Base-by-base conservation (phyloP, 352 stramenopile genomes). In the Globisporangium spinosum region DNA sequence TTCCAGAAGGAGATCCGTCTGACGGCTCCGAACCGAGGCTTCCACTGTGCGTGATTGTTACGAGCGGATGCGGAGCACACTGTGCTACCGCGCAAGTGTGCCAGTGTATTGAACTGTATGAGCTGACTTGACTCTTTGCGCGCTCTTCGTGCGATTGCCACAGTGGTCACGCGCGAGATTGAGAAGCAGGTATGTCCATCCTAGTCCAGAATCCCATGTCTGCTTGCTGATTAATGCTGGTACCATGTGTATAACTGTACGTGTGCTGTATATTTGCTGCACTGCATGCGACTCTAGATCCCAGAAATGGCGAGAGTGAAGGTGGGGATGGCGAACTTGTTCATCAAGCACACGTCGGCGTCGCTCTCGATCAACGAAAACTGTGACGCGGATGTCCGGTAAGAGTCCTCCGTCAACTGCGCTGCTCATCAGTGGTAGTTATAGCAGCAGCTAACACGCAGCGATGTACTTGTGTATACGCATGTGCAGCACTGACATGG, bases 351-450 rank as follows among this genome's bases (percentile, higher is more conserved):
- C 77, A 98, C 95, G 34, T 98, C 89, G n/a, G 95, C 95, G 4
- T 97, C 85, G 75, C 83, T 98, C 63, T 98, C 93, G 70, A 95
- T 98, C 71, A 98, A 98, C 77, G 95, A 98, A 72, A 98, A 98
- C 80, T 97, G 93, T 45, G 93, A 98, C 75, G 89, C 93, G 6
- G 93, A 98, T 72, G 95, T 98, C 35, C 87, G 88, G 86, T 93
- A 59, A 10, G 35, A 13, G 22, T 17, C 10, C 10, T 12, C 10
- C 35, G 15, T 43, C 3, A 1, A 15, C 35, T 43, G 10, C 4
- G 12, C 8, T 43, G 35, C 12, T 43, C 35, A 43, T 2, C 10
- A 15, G 15, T 17, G 35, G 10, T 20, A 20, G 13, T n/a, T 9
- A 9, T 49, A n/a, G 4, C 32, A 9, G 51, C 22, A 17, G 17